These are phyloP conservation scores for Ogataea hybrid DNA, from an alignment of 1,139 yeast species.

Conservation along the genomic window DNA sequence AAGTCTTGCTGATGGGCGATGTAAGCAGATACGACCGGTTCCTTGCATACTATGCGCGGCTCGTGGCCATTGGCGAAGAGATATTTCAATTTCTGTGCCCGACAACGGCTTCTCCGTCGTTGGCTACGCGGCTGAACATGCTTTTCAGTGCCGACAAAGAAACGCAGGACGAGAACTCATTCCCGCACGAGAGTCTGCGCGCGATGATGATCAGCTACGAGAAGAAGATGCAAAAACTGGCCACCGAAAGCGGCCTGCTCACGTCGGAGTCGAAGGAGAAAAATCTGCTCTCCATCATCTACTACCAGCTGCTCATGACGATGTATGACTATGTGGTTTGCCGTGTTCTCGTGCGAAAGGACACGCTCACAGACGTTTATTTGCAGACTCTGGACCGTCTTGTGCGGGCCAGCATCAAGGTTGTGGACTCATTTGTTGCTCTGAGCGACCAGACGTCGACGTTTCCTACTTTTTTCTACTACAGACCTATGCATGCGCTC, in stretches of 20 bases:
- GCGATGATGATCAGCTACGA: slow-evolving; percentile 32
- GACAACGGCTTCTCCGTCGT: slow-evolving; percentile 16
- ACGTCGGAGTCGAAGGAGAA: slow-evolving; percentile 33
- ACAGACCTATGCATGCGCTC: slow-evolving; percentile 55
- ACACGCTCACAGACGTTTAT: slow-evolving; percentile 32
- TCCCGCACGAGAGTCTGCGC: slow-evolving; percentile 25
- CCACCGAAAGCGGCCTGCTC: slow-evolving; percentile 36
- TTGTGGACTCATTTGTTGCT: slow-evolving; percentile 44
- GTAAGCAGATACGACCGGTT: slow-evolving; percentile 36
- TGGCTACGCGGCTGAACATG: slow-evolving; percentile 7
- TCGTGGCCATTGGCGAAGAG: slow-evolving; percentile 45
- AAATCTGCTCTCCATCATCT: slow-evolving; percentile 38
- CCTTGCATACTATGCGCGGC: slow-evolving; percentile 39
- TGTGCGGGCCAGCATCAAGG: slow-evolving; percentile 43
- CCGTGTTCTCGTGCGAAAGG: slow-evolving; percentile 31
- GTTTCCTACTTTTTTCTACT: slow-evolving; percentile 54
- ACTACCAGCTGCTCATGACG: slow-evolving; percentile 47
- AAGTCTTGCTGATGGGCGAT: slow-evolving; percentile 36
- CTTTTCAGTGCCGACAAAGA: slow-evolving; percentile 2
- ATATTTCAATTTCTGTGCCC: slow-evolving; percentile 38
- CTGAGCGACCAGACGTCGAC: slow-evolving; percentile 39
- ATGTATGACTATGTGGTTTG: slow-evolving; percentile 48
- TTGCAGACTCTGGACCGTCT: slow-evolving; percentile 40
- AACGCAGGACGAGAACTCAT: slow-evolving; percentile 7
- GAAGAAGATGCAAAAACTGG: slow-evolving; percentile 32